phyloP scores from a whole-genome alignment of 495 filamentous ascomycete species.

The Penicillium alfredii region DNA sequence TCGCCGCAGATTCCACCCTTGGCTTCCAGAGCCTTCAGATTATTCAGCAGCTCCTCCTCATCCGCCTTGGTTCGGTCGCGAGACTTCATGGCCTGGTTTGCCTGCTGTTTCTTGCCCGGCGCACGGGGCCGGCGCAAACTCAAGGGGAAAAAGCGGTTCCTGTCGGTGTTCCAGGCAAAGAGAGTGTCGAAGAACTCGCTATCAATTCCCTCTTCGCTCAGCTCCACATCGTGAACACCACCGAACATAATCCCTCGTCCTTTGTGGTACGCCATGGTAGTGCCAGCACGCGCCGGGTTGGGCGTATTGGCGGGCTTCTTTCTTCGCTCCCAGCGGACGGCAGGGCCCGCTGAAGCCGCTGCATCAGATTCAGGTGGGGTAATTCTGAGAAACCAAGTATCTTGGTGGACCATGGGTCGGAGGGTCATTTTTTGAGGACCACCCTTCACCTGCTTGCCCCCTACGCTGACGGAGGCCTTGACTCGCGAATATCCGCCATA shows the following conservation, averaged over 20 bases:
- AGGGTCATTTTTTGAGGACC: constrained; percentile 62
- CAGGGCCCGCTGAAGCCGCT: constrained; percentile 53
- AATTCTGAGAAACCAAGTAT: constrained; percentile 89
- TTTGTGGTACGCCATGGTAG: constrained; percentile 88
- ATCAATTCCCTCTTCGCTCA: constrained; percentile 91
- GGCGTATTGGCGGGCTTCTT: constrained; percentile 90
- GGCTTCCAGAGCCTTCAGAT: constrained; percentile 73
- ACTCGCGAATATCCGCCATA: constrained; percentile 92
- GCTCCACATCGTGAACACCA: constrained; percentile 88
- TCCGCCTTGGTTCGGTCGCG: constrained; percentile 71
- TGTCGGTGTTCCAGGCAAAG: constrained; percentile 87
- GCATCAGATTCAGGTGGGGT: constrained; percentile 61
- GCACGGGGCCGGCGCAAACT: constrained; percentile 63
- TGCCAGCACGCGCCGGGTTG: constrained; percentile 74
- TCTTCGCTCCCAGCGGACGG: constrained; percentile 80
- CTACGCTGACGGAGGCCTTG: constrained; percentile 53
- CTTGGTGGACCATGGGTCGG: constrained; percentile 83
- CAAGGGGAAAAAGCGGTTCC: constrained; percentile 88
- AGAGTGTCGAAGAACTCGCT: constrained; percentile 91
- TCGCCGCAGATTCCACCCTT: constrained; percentile 51
- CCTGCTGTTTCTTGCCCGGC: constrained; percentile 52
- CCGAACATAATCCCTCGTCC: constrained; percentile 90
- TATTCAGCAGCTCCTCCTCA: constrained; percentile 82
- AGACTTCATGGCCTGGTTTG: constrained; percentile 49
- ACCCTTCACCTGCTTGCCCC: constrained; percentile 55